Base-by-base conservation (phyloP, 495 filamentous ascomycete species). In the Tetracladium setigerum region DNA sequence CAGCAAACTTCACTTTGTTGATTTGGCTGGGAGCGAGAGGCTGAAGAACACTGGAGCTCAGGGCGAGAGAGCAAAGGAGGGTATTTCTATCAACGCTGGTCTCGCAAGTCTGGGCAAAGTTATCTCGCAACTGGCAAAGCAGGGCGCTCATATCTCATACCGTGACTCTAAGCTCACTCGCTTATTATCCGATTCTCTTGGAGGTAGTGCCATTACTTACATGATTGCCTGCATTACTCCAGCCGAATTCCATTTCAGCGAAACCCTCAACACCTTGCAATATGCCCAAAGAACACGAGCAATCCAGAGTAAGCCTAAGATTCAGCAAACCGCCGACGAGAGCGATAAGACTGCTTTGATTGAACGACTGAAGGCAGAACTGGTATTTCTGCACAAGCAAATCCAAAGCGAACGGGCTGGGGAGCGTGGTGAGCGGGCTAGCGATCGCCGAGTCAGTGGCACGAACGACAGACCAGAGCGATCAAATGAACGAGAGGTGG, bases 181-280 rank as follows among this genome's bases (percentile, higher is more conserved):
- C 43, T 74, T 99, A 11, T 80, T 99, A 13, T 94, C 97, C 70
- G 92, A 99, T 63, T 99, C 92, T 1, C 72, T 99, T n/a, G 92
- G 92, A 38, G 94, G 94, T 4, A 97, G 94, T 59, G 94, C 92
- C 0, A 94, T 95, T 57, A 99, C 92, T 1, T 99, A 97, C 66
- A 96, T 99, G 92, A 90, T 99, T 69, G 92, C 92, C 24, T 99
- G 92, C 67, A 90, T 99, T 18, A 97, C 88, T 5, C 92, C 90
- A 5, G 89, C 89, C 12, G 91, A 95, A 58, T 99, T 97, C 62
- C 91, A 99, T 64, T 72, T 97, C 14, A 97, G 90, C 67, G 92
- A 99, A 67, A 97, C 92, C 1, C 71, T 99, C 34, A 99, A 99
- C 63, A 99, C 92, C 0, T 85, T 99, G 17, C 82, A 95, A 62